These are phyloP conservation scores for Penicillium taxi DNA, from an alignment of 495 filamentous ascomycete species.

Conservation along the genomic window DNA sequence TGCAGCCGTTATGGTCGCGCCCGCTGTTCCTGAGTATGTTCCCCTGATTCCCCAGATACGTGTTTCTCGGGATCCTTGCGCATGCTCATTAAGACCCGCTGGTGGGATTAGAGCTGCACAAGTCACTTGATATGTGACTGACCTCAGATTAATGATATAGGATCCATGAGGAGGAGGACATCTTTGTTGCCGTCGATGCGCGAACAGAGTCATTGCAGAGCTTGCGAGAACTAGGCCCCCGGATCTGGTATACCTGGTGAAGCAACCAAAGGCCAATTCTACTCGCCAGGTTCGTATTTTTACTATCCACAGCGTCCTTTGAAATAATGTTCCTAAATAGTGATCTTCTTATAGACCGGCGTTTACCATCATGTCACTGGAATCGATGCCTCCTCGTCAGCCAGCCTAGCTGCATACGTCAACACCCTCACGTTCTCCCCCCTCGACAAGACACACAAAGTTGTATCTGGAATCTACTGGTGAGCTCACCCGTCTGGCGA, in stretches of 20 bases:
- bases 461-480: conserved; percentile 91
- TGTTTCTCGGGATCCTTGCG: conserved; percentile 27
- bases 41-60: conserved; percentile 23
- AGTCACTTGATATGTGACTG: conserved; percentile 10
- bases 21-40: conserved; percentile 81
- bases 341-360: conserved; percentile 52
- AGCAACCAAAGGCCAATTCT: conserved; percentile 59
- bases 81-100: conserved; percentile 15
- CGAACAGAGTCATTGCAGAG: conserved; percentile 77
- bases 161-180: conserved; percentile 77
- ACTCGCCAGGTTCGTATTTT: conserved; percentile 43
- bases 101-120: conserved; percentile 6
- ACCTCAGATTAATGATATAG: conserved; percentile 37
- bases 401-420: conserved; percentile 93
- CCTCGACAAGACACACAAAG: conserved; percentile 79
- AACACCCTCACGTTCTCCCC: conserved; percentile 91
- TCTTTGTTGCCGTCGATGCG: conserved; percentile 80
- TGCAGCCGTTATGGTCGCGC: conserved; percentile 66
- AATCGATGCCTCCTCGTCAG: conserved; percentile 93
- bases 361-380: conserved; percentile 98
- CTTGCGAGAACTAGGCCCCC: conserved; percentile 87
- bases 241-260: conserved; percentile 89
- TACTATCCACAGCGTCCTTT: no score
- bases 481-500: conserved; percentile 26
- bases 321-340: no score